phyloP scores from a whole-genome alignment of 305 asterid genomes.

The Withania somnifera region DNA sequence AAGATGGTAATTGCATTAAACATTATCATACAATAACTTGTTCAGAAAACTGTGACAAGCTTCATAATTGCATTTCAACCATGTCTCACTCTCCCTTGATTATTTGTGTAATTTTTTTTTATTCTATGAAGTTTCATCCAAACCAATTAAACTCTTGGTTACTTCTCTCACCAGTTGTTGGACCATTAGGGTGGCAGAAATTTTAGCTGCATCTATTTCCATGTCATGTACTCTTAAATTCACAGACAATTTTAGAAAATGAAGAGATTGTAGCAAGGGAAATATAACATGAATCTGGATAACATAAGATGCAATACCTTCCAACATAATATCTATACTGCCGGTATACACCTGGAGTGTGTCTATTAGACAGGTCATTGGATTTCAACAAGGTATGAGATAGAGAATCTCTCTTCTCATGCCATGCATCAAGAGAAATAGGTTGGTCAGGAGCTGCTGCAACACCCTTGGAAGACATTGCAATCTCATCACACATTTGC shows the following conservation, averaged over 20 bases:
- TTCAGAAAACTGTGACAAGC: neutral
- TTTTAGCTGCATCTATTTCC: neutral
- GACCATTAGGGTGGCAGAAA: neutral
- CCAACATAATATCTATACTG: constrained; percentile 90
- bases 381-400: constrained; percentile 22
- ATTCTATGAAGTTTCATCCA: neutral
- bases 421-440: constrained; percentile 16
- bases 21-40: neutral
- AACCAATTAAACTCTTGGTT: neutral
- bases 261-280: neutral
- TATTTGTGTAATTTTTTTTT: neutral
- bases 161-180: neutral
- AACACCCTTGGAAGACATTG: constrained; percentile 52
- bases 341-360: constrained; percentile 52
- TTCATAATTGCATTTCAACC: neutral
- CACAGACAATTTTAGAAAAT: neutral
- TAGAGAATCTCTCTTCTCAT: constrained; percentile 37
- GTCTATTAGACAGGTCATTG: constrained; percentile 58
- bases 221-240: neutral
- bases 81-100: neutral
- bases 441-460: constrained; percentile 29
- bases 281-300: neutral
- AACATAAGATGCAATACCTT: constrained; percentile 39
- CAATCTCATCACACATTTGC: constrained; percentile 59
- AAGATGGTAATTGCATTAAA: constrained; percentile 11